Base-by-base conservation (phyloP, 2,329 filamentous ascomycete species). In the Ascochyta rabiei region DNA sequence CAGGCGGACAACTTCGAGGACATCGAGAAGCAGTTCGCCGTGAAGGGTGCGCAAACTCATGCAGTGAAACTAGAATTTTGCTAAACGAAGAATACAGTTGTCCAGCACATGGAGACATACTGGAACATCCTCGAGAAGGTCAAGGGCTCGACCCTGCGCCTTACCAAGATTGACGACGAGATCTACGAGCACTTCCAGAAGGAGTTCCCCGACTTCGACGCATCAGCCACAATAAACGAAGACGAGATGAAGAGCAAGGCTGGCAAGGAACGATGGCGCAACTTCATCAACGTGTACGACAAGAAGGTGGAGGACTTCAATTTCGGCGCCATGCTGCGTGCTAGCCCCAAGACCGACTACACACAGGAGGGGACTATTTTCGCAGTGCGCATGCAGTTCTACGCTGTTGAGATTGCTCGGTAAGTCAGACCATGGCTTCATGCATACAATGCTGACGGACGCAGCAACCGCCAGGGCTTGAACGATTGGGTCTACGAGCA, bases 11-110 rank as follows among this genome's bases (percentile, higher is more conserved):
- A 90, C 77, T 81, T 87, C 62, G 85, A 88, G 75, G 86, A 89
- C 77, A 97, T 99, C 75, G 95, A 99, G 84, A 96, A 97, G 84
- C 95, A 98, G 77, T 99, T 99, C 71, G 95, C 95, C 26, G 95
- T 99, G 69, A 98, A 98, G 82, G 89, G 90, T 91, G 70, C n/a
- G 48, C 43, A 16, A 3, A 28, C 9, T 10, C 23, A 9, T n/a
- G 15, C 7, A 39, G n/a, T 7, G n/a, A 13, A 6, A 18, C 81
- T 66, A 19, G 56, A 6, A 18, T 1, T n/a, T 18, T 15, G 53
- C 63, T 72, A 55, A 67, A 57, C 24, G 3, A 24, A 9, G 60
- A 70, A 30, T 54, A 23, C 62, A 83, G 93, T 89, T 46, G 95
- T 98, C 33, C 90, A 96, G 77, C 95, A 99, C 77, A 91, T 99